Evolutionary conservation across 1,284 basidiomycete genomes (phyloP).

Genomic region (Ceratobasidium sp.): DNA sequence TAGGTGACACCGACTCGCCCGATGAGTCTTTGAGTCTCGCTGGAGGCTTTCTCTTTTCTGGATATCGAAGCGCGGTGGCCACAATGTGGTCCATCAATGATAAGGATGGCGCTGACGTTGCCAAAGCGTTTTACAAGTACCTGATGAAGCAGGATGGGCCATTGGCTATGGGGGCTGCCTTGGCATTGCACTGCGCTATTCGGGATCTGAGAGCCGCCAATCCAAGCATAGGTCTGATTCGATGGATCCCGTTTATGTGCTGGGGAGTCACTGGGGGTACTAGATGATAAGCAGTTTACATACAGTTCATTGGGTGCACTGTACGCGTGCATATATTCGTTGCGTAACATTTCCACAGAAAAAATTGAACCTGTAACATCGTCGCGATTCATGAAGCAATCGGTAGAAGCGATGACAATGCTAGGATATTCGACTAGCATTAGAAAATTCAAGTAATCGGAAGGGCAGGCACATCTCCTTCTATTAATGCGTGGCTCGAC

Average conservation of each 20-base stretch:
- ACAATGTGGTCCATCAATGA: conserved; percentile 40
- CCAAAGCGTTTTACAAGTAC: conserved; percentile 17
- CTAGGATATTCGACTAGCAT: no score
- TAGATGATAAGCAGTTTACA: neutral
- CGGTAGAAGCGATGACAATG: no score
- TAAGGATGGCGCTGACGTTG: conserved; percentile 19
- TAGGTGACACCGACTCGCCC: conserved; percentile 15
- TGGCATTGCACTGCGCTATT: conserved; percentile 20
- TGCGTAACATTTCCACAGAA: neutral
- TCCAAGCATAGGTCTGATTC: neutral
- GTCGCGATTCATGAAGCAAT: no score
- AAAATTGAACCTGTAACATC: no score
- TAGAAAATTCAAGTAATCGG: no score
- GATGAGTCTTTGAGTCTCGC: conserved; percentile 36
- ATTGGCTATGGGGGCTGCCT: neutral
- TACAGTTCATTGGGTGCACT: neutral
- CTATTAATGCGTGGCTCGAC: no score
- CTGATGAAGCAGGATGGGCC: neutral
- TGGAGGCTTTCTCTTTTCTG: conserved; percentile 23
- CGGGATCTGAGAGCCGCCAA: conserved; percentile 15
- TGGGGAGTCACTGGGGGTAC: neutral
- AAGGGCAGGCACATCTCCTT: no score
- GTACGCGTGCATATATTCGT: neutral
- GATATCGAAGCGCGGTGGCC: conserved; percentile 23
- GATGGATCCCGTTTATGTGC: conserved; percentile 39